phyloP scores from a whole-genome alignment of 2,329 filamentous ascomycete species.

The Neobulgaria alba region DNA sequence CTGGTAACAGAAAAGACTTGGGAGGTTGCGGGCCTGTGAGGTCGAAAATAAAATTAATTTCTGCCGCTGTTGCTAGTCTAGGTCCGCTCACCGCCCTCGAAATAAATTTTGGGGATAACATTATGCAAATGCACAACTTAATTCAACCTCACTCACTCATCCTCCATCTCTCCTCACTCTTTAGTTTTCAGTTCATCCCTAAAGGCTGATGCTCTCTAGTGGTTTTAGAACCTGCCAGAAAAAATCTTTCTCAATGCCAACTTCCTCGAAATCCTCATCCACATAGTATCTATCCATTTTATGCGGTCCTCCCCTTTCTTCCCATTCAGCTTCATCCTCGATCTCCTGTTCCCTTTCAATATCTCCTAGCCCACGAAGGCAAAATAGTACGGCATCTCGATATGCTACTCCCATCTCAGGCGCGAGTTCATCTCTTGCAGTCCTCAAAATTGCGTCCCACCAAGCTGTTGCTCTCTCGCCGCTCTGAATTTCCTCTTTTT shows the following conservation, averaged over 20 bases:
- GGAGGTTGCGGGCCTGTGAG: background rate
- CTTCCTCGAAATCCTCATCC: background rate
- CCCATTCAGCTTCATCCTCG: too few relatives aligned
- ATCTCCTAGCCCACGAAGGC: background rate
- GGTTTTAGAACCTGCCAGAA: constrained; percentile 2
- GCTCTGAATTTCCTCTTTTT: background rate
- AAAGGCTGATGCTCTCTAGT: background rate
- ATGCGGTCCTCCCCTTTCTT: background rate
- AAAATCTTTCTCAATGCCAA: constrained; percentile 3
- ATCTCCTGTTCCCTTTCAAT: background rate
- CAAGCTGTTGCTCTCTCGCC: background rate
- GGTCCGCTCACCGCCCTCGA: constrained; percentile 3
- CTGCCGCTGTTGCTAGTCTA: too few relatives aligned
- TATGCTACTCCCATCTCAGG: background rate
- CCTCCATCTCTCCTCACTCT: background rate
- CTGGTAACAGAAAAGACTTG: constrained; percentile 1
- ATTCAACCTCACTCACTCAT: background rate
- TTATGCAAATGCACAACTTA: constrained; percentile 1
- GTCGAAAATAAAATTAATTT: too few relatives aligned
- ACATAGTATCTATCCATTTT: background rate
- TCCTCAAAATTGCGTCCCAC: background rate
- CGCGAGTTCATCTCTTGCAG: background rate
- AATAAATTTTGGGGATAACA: constrained; percentile 2
- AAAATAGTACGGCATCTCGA: background rate
- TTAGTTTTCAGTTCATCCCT: background rate